Base-by-base conservation (phyloP, 2,329 filamentous ascomycete species). In the Aspergillus luchuensis region DNA sequence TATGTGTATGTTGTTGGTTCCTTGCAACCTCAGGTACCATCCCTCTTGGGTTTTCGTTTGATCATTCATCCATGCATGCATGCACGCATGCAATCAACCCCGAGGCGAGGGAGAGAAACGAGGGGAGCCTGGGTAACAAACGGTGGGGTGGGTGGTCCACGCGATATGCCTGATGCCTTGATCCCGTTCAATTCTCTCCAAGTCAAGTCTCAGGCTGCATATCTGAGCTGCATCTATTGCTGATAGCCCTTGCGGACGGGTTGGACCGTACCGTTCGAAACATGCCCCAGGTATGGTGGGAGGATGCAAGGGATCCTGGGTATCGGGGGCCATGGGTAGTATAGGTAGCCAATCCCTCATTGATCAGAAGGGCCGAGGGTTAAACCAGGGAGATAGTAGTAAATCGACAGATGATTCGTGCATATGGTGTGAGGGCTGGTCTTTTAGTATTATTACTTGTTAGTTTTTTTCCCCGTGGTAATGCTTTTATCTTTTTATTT, bases 231-330 rank as follows among this genome's bases (percentile, higher is more conserved):
- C 6, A 49, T 49, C 25, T 17, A 30, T 33, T 50, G 43, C 30
- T 55, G 39, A 55, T 55, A 30, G 49, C 48, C 58, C 56, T 59
- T 62, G 55, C 55, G 55, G 38, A 53, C 64, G 62, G 64, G 62
- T 60, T 66, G 64, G 64, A 58, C 64, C 64, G 64, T 62, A 59
- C 50, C 54, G 50, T 51, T 13, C 54, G 17, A 47, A 19, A 56
- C 43, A 43, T 47, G 17, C 30, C 59, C 19, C 19, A 19, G 52
- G 49, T 59, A 47, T 58, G 11, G 25, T 43, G 48, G 30, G 53
- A 51, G 30, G 25, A 56, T 61, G 63, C 61, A 63, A 63, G 58
- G 60, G 55, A 60, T 38, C 38, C 57, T 13, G 21, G 41, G 19
- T 5, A 36, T 36, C 3, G 21, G 21, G 21, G 41, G 19, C 10